Percentiles rank a stretch among this genome's conserved stretches.
These are phyloP conservation scores for Delitschia confertaspora DNA, from an alignment of 495 filamentous ascomycete genomes.

Conservation along the genomic window DNA sequence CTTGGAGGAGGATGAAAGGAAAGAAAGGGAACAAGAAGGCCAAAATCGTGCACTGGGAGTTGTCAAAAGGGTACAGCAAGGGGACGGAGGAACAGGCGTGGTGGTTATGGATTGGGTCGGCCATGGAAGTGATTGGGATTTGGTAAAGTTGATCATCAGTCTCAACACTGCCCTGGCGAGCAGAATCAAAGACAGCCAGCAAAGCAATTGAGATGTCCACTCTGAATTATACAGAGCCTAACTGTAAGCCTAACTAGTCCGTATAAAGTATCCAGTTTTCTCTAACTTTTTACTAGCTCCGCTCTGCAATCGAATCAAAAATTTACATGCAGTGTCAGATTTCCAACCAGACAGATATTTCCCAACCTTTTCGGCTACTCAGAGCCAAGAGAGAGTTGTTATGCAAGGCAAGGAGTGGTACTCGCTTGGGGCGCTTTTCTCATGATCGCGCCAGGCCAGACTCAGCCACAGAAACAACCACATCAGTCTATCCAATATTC, in stretches of 20 bases:
- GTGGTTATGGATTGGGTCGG: conserved; percentile 94
- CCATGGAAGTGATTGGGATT: conserved; percentile 81
- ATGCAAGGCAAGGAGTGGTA: too few relatives aligned
- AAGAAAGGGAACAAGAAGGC: not conserved
- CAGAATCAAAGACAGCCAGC: not conserved
- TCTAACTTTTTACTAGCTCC: too few relatives aligned
- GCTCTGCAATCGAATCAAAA: not conserved
- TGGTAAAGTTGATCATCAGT: conserved; percentile 78
- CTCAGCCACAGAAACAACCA: too few relatives aligned
- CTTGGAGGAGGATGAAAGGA: conserved; percentile 21
- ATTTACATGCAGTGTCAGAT: not conserved
- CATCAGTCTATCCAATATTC: not conserved
- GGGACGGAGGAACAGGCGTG: conserved; percentile 81
- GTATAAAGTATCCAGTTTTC: too few relatives aligned
- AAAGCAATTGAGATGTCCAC: not conserved
- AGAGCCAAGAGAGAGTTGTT: too few relatives aligned
- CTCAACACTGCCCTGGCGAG: conserved; percentile 60
- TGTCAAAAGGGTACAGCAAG: conserved; percentile 34
- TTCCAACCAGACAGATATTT: too few relatives aligned
- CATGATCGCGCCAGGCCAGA: too few relatives aligned
- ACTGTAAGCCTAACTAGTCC: not conserved
- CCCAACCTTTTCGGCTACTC: too few relatives aligned
- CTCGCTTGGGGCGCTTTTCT: too few relatives aligned
- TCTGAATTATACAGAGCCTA: not conserved
- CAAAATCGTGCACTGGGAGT: not conserved